Evolutionary conservation across 2,329 filamentous ascomycete genomes (phyloP).

Genomic region (Sporothrix protearum): DNA sequence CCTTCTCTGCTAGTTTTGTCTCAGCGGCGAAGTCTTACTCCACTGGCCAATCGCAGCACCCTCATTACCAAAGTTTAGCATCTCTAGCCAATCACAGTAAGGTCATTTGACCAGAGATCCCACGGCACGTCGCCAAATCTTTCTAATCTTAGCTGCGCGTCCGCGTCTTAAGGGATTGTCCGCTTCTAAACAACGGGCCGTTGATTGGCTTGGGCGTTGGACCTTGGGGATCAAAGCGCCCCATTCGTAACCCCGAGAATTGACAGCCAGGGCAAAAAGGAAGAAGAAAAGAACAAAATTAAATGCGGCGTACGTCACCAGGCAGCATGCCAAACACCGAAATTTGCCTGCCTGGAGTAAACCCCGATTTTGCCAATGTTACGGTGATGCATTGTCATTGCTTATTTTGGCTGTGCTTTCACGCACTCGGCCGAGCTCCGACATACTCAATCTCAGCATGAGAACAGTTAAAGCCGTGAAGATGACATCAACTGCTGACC

Average conservation of each 20-base stretch:
- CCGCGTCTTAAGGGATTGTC: slow-evolving; percentile 4
- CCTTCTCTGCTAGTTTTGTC: neutral
- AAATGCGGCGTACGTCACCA: slow-evolving; percentile 1
- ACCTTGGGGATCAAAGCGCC: neutral
- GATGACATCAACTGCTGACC: neutral
- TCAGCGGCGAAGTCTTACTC: slow-evolving; percentile 13
- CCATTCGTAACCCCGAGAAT: slow-evolving; percentile 20
- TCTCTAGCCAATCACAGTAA: neutral
- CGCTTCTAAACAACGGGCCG: slow-evolving; percentile 8
- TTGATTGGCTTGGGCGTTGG: slow-evolving; percentile 15
- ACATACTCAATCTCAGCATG: neutral
- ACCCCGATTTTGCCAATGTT: neutral
- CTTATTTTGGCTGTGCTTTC: neutral
- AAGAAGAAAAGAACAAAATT: neutral
- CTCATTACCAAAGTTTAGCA: slow-evolving; percentile 3
- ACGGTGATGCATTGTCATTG: neutral
- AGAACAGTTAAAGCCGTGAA: neutral
- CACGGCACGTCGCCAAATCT: slow-evolving; percentile 19
- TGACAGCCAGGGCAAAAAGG: neutral
- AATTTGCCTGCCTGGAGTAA: neutral
- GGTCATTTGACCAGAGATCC: neutral
- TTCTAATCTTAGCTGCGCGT: slow-evolving; percentile 2
- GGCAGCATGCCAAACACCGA: neutral
- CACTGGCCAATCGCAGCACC: neutral
- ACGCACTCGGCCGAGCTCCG: neutral